A percentile compares a stretch with the other conserved stretches of the same genome.
Evolutionary conservation across 495 filamentous ascomycete species (phyloP).

Genomic region (Tuber brumale): DNA sequence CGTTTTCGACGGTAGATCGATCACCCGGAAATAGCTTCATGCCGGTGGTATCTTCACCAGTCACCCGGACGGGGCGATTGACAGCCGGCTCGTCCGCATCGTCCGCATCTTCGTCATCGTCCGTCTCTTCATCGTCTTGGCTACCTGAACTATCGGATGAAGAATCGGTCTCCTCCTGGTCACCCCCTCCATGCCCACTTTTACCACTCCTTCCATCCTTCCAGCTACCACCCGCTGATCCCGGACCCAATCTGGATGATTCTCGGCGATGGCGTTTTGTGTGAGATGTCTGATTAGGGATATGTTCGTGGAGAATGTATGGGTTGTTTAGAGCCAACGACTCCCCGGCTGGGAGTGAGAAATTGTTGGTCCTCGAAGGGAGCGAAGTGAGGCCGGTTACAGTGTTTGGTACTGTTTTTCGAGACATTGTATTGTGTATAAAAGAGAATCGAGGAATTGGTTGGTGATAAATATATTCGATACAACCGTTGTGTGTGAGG

Average conservation of each 20-base stretch:
- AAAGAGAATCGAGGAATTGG: slow-evolving; percentile 5
- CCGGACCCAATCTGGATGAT: slow-evolving; percentile 25
- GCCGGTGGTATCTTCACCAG: slow-evolving; percentile 19
- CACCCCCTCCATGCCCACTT: slow-evolving; percentile 26
- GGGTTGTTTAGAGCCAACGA: slow-evolving; percentile 25
- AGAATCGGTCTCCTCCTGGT: slow-evolving; percentile 29
- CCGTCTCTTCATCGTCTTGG: slow-evolving; percentile 38
- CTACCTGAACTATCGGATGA: slow-evolving; percentile 26
- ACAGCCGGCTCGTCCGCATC: slow-evolving; percentile 38
- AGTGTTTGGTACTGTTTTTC: slow-evolving; percentile 31
- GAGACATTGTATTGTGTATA: slow-evolving; percentile 21
- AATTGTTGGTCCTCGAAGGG: slow-evolving; percentile 14
- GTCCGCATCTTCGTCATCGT: slow-evolving; percentile 31
- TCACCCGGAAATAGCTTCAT: slow-evolving; percentile 9
- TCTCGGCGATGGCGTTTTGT: slow-evolving; percentile 30
- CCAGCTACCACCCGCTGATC: slow-evolving; percentile 20
- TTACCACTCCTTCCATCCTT: slow-evolving; percentile 33
- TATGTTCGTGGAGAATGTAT: slow-evolving; percentile 31
- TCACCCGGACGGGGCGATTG: slow-evolving; percentile 32
- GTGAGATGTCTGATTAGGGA: slow-evolving; percentile 29
- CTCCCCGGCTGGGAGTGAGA: slow-evolving; percentile 17
- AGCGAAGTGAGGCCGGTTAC: slow-evolving; percentile 19
- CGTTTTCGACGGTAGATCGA: slow-evolving; percentile 10
- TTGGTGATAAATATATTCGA: slow-evolving; percentile 14
- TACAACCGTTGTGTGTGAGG: slow-evolving; percentile 18